Percentiles rank a stretch among this genome's conserved stretches.
phyloP scores from a whole-genome alignment of 805 yeast genomes.

The Danielia oregonensis region DNA sequence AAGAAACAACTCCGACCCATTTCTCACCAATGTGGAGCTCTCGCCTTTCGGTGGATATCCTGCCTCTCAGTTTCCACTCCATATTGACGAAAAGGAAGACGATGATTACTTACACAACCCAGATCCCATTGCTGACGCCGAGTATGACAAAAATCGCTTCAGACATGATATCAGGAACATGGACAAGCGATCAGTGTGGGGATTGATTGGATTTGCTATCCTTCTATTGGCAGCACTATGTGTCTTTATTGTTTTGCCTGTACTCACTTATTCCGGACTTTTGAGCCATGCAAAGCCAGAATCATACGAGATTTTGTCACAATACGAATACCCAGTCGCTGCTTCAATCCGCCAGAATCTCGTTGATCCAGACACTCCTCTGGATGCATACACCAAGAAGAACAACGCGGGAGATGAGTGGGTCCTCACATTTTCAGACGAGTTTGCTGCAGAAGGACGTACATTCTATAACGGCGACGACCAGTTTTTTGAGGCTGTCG shows the following conservation, averaged over 20 bases:
- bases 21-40: conserved; percentile 9
- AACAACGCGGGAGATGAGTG: conserved; percentile 39
- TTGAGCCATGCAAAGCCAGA: conserved; percentile 25
- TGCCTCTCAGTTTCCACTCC: conserved; percentile 89
- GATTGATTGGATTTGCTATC: conserved; percentile 48
- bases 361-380: conserved; percentile 73
- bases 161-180: conserved; percentile 58
- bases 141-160: conserved; percentile 69
- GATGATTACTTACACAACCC: conserved; percentile 97
- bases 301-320: conserved; percentile 45
- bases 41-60: conserved; percentile 96
- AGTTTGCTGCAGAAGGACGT: conserved; percentile 85
- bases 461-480: conserved; percentile 89
- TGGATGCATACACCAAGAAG: conserved; percentile 42
- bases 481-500: conserved; percentile 85
- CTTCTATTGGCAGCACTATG: conserved; percentile 24
- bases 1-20: conserved; percentile 10
- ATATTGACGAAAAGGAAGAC: conserved; percentile 87
- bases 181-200: conserved; percentile 61
- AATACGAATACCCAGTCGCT: conserved; percentile 54
- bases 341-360: conserved; percentile 58
- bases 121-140: conserved; percentile 89
- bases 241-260: conserved; percentile 77
- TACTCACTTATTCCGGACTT: conserved; percentile 75
- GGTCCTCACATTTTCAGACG: conserved; percentile 85